Evolutionary conservation across 2,329 filamentous ascomycete genomes (phyloP).

Genomic region (Fusarium domesticum): DNA sequence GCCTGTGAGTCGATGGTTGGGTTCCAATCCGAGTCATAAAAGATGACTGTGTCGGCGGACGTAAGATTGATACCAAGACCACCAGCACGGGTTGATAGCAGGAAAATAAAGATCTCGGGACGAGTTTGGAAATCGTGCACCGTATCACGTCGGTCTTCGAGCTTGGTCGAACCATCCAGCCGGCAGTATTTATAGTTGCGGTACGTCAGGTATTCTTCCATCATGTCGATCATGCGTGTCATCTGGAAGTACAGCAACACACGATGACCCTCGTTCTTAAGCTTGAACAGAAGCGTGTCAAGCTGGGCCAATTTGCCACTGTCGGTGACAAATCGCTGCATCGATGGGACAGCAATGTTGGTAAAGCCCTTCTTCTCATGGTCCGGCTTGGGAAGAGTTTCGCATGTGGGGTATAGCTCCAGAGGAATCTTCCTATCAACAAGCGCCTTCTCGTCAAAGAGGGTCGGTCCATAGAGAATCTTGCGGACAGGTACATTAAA

Average conservation of each 20-base stretch:
- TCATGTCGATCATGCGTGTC: conserved; percentile 99
- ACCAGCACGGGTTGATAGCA: conserved; percentile 92
- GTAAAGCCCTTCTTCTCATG: conserved; percentile 83
- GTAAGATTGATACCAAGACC: conserved; percentile 98
- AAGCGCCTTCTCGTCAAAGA: conserved; percentile 68
- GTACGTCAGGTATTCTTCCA: conserved; percentile 98
- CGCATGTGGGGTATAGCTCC: conserved; percentile 58
- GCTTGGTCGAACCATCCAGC: conserved; percentile 92
- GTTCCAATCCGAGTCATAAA: conserved; percentile 99
- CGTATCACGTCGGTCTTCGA: conserved; percentile 94
- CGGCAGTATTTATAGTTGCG: conserved; percentile 99
- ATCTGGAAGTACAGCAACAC: conserved; percentile 99
- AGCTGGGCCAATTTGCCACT: conserved; percentile 93
- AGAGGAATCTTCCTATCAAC: conserved; percentile 70
- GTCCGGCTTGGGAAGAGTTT: conserved; percentile 73
- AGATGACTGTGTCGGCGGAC: conserved; percentile 95
- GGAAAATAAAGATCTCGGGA: conserved; percentile 94
- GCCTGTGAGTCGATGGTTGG: conserved; percentile 97
- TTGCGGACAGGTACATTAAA: conserved; percentile 78
- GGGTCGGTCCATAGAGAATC: conserved; percentile 65
- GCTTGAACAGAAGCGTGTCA: conserved; percentile 78
- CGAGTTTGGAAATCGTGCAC: conserved; percentile 95
- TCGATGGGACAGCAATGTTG: conserved; percentile 88
- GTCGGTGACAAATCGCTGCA: conserved; percentile 96
- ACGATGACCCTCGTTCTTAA: conserved; percentile 90